A percentile compares a stretch with the other conserved stretches of the same genome.
These are phyloP conservation scores for Dictyostelium brefeldianum DNA, from an alignment of 78 protist genomes.

Conservation along the genomic window DNA sequence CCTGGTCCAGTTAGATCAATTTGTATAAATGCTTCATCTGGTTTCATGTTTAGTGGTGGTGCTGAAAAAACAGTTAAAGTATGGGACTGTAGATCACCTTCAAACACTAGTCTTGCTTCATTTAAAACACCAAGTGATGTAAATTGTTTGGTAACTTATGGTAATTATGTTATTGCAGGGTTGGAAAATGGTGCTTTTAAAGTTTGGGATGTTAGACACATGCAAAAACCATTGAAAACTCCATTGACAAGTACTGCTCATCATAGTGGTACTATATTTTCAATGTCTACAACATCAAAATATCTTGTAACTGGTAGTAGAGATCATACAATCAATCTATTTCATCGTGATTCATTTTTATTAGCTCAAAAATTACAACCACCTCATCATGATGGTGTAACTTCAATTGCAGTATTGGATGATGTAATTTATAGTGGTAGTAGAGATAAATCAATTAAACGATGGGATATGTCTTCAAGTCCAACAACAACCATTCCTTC, in stretches of 20 bases:
- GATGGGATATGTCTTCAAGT: constrained; percentile 49
- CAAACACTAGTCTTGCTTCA: background rate
- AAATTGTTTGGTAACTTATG: constrained; percentile 19
- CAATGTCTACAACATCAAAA: constrained; percentile 41
- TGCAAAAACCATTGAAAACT: constrained; percentile 48
- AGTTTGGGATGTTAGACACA: constrained; percentile 58
- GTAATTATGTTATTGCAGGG: constrained; percentile 44
- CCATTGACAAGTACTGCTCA: constrained; percentile 11
- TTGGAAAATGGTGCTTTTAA: constrained; percentile 49
- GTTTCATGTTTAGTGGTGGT: constrained; percentile 66
- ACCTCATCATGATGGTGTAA: constrained; percentile 74
- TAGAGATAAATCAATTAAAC: constrained; percentile 57
- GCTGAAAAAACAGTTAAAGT: constrained; percentile 38
- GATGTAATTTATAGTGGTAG: constrained; percentile 51
- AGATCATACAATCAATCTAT: constrained; percentile 62
- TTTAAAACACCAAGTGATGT: constrained; percentile 32
- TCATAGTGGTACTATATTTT: constrained; percentile 22
- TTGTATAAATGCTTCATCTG: background rate
- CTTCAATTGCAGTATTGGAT: constrained; percentile 14
- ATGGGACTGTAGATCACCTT: constrained; percentile 36
- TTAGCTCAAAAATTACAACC: constrained; percentile 65
- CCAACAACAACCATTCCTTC: background rate
- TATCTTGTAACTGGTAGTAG: constrained; percentile 45
- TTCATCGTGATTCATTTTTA: constrained; percentile 46
- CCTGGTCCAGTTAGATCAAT: constrained; percentile 49